A percentile compares a stretch with the other conserved stretches of the same genome.
Evolutionary conservation across 148 eudicot species (phyloP).

Genomic region (Chenopodium formosanum): DNA sequence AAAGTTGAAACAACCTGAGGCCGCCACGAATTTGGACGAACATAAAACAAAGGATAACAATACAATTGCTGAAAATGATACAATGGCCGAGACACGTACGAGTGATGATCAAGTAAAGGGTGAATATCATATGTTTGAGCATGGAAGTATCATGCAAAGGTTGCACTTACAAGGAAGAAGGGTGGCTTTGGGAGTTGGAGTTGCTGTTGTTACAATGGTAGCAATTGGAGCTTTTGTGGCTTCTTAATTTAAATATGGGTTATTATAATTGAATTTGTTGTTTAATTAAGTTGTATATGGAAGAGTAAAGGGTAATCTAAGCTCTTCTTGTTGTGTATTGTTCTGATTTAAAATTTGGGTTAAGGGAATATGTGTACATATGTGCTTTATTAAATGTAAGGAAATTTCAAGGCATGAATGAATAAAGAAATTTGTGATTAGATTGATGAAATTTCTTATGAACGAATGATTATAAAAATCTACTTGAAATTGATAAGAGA

Average conservation of each 20-base stretch:
- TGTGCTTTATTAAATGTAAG: no score
- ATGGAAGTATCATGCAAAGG: conserved; percentile 13
- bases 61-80: neutral
- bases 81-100: neutral
- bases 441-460: no score
- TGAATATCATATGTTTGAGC: conserved; percentile 1
- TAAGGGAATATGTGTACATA: no score
- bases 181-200: conserved; percentile 25
- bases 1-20: neutral
- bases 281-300: no score
- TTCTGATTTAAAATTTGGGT: no score
- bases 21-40: neutral
- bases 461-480: no score
- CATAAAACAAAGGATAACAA: neutral
- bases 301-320: no score
- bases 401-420: no score
- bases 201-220: conserved; percentile 27
- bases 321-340: no score
- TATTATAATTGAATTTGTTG: no score
- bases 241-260: conserved; percentile 19
- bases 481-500: no score
- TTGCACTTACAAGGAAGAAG: conserved; percentile 18
- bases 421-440: no score
- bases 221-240: conserved; percentile 42
- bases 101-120: conserved; percentile 3